These are phyloP conservation scores for Dendrobium nobile DNA, from an alignment of 106 monocot genomes.

Conservation along the genomic window DNA sequence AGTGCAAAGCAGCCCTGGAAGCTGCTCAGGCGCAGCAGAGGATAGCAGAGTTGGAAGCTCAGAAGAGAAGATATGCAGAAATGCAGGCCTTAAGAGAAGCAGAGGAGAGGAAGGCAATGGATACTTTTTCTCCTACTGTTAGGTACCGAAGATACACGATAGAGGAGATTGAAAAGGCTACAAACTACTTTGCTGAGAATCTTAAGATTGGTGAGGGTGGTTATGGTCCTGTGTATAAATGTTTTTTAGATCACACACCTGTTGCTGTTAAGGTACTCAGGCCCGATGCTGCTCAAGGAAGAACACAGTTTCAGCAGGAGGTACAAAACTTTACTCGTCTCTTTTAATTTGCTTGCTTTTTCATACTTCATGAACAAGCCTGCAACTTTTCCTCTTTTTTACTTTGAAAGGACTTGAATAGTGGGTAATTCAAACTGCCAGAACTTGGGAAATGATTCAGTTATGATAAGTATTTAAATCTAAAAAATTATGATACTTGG, in stretches of 20 bases:
- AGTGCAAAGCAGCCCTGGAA: slow-evolving; percentile 20
- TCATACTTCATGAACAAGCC: neutral
- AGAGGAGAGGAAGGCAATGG: slow-evolving; percentile 1
- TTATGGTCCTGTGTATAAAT: slow-evolving; percentile 27
- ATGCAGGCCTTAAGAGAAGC: slow-evolving; percentile 11
- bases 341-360: too few species aligned
- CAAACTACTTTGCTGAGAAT: slow-evolving; percentile 8
- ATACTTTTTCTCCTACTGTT: neutral
- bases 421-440: too few species aligned
- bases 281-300: slow-evolving; percentile 33
- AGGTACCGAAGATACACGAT: slow-evolving; percentile 22
- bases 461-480: too few species aligned
- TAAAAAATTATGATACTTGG: too few species aligned
- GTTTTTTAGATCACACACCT: slow-evolving; percentile 23
- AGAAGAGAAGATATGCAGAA: slow-evolving; percentile 19
- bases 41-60: slow-evolving; percentile 25
- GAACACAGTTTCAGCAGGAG: slow-evolving; percentile 32
- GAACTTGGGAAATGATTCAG: too few species aligned
- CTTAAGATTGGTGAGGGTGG: slow-evolving; percentile 31
- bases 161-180: slow-evolving; percentile 27
- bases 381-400: neutral
- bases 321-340: neutral
- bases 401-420: too few species aligned
- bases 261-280: slow-evolving; percentile 33
- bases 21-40: slow-evolving; percentile 18